phyloP scores from a whole-genome alignment of 306 rosid genomes.

The Lathyrus tuberosus region DNA sequence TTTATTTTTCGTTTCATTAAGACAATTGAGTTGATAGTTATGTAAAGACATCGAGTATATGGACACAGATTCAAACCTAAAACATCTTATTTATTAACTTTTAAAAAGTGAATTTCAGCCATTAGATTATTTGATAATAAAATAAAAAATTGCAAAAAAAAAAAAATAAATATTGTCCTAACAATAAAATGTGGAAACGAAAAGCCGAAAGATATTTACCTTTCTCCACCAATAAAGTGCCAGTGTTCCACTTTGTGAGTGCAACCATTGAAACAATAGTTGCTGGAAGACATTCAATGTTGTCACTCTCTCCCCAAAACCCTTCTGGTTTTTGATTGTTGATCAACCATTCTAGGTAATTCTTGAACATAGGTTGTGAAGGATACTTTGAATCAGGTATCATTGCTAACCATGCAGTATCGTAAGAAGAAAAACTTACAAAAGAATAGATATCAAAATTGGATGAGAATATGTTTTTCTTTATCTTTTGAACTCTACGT shows the following conservation, averaged over 20 bases:
- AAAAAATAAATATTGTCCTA: too few relatives aligned
- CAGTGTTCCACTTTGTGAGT: conserved; percentile 48
- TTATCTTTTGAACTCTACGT: conserved; percentile 29
- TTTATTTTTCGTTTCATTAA: too few relatives aligned
- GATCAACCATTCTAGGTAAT: conserved; percentile 48
- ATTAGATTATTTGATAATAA: too few relatives aligned
- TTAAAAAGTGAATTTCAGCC: too few relatives aligned
- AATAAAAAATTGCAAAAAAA: too few relatives aligned
- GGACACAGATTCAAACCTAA: too few relatives aligned
- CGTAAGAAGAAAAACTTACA: conserved; percentile 49
- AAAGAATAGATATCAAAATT: conserved; percentile 38
- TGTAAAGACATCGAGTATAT: too few relatives aligned
- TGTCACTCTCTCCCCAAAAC: conserved; percentile 50
- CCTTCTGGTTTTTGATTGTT: conserved; percentile 49
- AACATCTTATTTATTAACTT: too few relatives aligned
- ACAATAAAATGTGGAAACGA: too few relatives aligned
- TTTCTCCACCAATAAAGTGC: neutral
- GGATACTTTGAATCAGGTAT: conserved; percentile 39
- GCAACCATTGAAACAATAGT: conserved; percentile 52
- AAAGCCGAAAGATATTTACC: neutral
- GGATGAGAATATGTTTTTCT: conserved; percentile 35
- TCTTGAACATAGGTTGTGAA: conserved; percentile 49
- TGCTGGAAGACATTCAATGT: conserved; percentile 38
- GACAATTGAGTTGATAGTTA: too few relatives aligned
- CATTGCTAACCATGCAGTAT: conserved; percentile 63